Percentiles rank a stretch among this genome's conserved stretches.
Evolutionary conservation across 345 rosid genomes (phyloP).

Genomic region (Microthlaspi erraticum): DNA sequence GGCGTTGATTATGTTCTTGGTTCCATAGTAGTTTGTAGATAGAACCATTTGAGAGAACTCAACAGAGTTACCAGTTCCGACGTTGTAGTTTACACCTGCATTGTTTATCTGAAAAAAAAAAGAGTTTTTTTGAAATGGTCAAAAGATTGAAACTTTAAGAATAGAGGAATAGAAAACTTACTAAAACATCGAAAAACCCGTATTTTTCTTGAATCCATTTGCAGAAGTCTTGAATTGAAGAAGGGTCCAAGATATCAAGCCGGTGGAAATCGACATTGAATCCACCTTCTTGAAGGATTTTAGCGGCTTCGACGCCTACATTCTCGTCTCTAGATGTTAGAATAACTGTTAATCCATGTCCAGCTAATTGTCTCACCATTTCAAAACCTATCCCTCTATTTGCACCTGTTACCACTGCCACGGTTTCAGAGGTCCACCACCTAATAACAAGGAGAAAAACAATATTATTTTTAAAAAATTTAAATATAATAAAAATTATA

Average conservation of each 20-base stretch:
- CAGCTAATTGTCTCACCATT: conserved; percentile 85
- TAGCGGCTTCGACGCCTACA: conserved; percentile 86
- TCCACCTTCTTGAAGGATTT: conserved; percentile 81
- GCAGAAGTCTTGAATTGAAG: conserved; percentile 61
- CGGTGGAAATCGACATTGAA: conserved; percentile 79
- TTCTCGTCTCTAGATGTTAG: conserved; percentile 74
- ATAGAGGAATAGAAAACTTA: conserved; percentile 40
- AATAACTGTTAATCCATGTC: conserved; percentile 76
- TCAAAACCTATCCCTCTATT: conserved; percentile 97
- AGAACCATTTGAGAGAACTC: conserved; percentile 66
- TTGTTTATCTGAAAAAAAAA: conserved; percentile 70
- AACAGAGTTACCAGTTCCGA: conserved; percentile 77
- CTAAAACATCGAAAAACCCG: conserved; percentile 79
- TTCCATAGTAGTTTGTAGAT: conserved; percentile 81
- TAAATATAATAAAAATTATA: neutral
- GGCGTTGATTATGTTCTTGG: conserved; percentile 73
- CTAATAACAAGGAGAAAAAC: conserved; percentile 40
- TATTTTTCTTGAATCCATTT: conserved; percentile 71
- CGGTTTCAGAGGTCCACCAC: conserved; percentile 92
- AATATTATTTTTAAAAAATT: neutral
- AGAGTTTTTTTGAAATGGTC: neutral
- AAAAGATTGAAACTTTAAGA: too few species aligned
- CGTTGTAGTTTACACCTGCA: conserved; percentile 89
- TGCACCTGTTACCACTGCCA: conserved; percentile 91
- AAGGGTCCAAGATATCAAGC: conserved; percentile 64